Base-by-base conservation (phyloP, 352 stramenopile genomes). In the Globisporangium spinosum region DNA sequence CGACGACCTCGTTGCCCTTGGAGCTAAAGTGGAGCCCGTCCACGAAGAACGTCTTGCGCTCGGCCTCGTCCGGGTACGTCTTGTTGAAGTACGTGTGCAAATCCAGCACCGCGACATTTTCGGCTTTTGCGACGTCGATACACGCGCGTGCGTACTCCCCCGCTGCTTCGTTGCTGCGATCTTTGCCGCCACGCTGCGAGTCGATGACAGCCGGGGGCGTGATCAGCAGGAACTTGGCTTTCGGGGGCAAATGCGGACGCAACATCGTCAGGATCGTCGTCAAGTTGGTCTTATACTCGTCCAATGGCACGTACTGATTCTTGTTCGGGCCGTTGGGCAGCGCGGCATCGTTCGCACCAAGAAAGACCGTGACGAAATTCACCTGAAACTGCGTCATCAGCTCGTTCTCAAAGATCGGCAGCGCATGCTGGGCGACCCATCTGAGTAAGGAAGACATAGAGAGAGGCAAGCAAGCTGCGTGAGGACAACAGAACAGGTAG, bases 261-360 rank as follows among this genome's bases (percentile, higher is more conserved):
- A 84, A 64, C 12, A n/a, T 55, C 47, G 47, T 20, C 29, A 85
- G 40, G 51, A 77, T 77, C n/a, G 23, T 38, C 22, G 53, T 66
- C 22, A 85, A 62, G 64, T 91, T 90, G 12, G 55, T 32, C 1
- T 34, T n/a, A 65, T 80, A 91, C 25, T 73, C 71, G 23, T 78
- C 72, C 2, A 89, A 17, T 12, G 78, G 73, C 20, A 91, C 78
- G 57, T 85, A 71, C 47, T 82, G 76, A 13, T 60, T 61, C 27
- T 67, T 60, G 32, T 70, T 66, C 10, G 59, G 40, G 27, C 82
- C 80, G n/a, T 76, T 58, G 3, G 57, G 12, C 12, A 82, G 67
- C 4, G 76, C 77, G 1, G 83, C 79, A 59, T 91, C 83, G 69
- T 91, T 91, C 25, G 83, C 75, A 20, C 83, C 83, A 5, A 89